Conservation (phyloP, 148 eudicot species). For the Chenopodium formosanum region DNA sequence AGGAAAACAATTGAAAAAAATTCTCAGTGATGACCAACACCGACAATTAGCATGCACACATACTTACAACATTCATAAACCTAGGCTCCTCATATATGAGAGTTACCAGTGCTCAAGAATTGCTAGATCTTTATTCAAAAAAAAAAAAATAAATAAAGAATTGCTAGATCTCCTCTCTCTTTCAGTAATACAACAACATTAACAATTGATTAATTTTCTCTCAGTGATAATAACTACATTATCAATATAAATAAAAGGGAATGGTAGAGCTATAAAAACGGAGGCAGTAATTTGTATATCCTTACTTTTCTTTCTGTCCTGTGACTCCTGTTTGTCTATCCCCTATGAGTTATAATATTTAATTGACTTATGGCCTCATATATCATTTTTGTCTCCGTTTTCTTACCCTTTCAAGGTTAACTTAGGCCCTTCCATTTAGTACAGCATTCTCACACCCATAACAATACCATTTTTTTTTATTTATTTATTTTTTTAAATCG, state of each 20-base stretch:
- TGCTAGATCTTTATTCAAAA: background rate
- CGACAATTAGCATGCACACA: background rate
- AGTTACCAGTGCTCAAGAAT: background rate
- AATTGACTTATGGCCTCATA: background rate
- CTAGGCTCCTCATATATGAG: background rate
- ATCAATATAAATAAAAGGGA: no score
- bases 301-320: background rate
- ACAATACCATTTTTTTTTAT: background rate
- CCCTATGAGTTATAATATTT: background rate
- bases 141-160: no score
- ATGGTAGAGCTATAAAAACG: no score
- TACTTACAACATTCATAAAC: background rate
- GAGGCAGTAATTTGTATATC: background rate
- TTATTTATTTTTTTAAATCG: background rate
- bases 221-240: no score
- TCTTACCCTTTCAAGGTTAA: background rate
- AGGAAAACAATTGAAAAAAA: conserved; percentile 4
- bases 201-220: no score
- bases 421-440: background rate
- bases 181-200: no score
- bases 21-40: background rate
- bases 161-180: no score
- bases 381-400: background rate
- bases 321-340: background rate
- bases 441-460: background rate